Percentiles rank a stretch among this genome's conserved stretches.
These are phyloP conservation scores for Mycena latifolia DNA, from an alignment of 768 basidiomycete genomes.

Conservation along the genomic window DNA sequence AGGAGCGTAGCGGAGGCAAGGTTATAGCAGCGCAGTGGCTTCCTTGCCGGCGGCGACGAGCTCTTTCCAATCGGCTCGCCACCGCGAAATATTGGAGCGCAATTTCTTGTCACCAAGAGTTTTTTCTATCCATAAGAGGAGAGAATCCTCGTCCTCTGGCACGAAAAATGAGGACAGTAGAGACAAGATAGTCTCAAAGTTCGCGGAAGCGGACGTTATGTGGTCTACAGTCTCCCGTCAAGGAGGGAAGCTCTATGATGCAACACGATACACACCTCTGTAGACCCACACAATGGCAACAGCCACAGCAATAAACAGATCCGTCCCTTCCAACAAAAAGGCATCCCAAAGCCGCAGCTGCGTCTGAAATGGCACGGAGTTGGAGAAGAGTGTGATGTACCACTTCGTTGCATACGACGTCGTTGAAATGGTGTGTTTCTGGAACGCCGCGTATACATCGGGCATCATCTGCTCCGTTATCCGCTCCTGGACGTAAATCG, in stretches of 20 bases:
- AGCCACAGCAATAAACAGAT: conserved; percentile 88
- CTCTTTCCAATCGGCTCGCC: conserved; percentile 85
- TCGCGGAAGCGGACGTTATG: conserved; percentile 82
- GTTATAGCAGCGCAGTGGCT: conserved; percentile 67
- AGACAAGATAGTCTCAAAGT: conserved; percentile 93
- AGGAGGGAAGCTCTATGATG: too few relatives aligned
- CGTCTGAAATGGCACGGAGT: conserved; percentile 95
- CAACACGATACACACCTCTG: conserved; percentile 66
- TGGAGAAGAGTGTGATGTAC: conserved; percentile 98
- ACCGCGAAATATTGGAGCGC: conserved; percentile 73
- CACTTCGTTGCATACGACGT: conserved; percentile 98
- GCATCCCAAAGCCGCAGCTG: conserved; percentile 97
- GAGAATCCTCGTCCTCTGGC: conserved; percentile 87
- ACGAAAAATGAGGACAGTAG: conserved; percentile 95
- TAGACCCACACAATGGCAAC: conserved; percentile 94
- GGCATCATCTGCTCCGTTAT: conserved; percentile 92
- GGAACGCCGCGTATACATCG: conserved; percentile 86
- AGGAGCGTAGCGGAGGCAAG: conserved; percentile 21
- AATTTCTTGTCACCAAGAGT: conserved; percentile 73
- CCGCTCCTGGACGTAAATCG: conserved; percentile 96
- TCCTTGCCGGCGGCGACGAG: conserved; percentile 78
- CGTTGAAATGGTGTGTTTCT: conserved; percentile 90
- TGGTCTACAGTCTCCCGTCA: conserved; percentile 66
- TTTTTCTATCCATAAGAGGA: conserved; percentile 86
- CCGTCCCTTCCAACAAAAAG: conserved; percentile 90